These are phyloP conservation scores for Cutaneotrichosporon spelunceum DNA, from an alignment of 1,284 basidiomycete genomes.

Conservation along the genomic window DNA sequence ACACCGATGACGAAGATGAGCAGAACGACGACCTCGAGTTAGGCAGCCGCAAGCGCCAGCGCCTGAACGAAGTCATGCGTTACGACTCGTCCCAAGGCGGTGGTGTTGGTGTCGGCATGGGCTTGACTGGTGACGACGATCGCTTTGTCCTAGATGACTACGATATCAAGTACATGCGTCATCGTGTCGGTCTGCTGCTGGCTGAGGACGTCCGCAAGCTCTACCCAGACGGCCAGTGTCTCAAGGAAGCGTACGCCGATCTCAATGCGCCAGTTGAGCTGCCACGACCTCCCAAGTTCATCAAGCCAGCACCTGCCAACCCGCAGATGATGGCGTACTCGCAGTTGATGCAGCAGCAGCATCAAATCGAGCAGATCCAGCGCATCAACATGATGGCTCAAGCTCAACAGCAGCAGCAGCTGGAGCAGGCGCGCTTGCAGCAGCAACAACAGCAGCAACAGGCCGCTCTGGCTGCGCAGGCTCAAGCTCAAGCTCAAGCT, in stretches of 20 bases:
- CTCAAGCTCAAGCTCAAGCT: constrained; percentile 15
- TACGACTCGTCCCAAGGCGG: constrained; percentile 48
- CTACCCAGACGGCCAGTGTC: constrained; percentile 35
- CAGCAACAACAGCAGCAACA: constrained; percentile 30
- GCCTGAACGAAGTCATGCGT: constrained; percentile 44
- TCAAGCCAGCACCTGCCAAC: constrained; percentile 38
- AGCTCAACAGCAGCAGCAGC: constrained; percentile 38
- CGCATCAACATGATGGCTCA: constrained; percentile 41
- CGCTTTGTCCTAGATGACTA: constrained; percentile 51
- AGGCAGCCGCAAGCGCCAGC: constrained; percentile 26
- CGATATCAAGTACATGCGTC: constrained; percentile 47
- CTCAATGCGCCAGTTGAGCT: constrained; percentile 41
- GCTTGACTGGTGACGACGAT: constrained; percentile 44
- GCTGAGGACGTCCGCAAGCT: constrained; percentile 45
- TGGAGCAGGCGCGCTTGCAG: constrained; percentile 31
- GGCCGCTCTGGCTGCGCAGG: constrained; percentile 15
- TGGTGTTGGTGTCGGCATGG: constrained; percentile 50
- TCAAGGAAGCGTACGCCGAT: constrained; percentile 32
- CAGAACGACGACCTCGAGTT: constrained; percentile 17
- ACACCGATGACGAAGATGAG: constrained; percentile 29
- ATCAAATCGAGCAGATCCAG: constrained; percentile 45
- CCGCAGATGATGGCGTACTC: constrained; percentile 33
- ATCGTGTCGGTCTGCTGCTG: constrained; percentile 41
- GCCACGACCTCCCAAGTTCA: constrained; percentile 46
- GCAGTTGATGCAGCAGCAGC: constrained; percentile 36